These are phyloP conservation scores for Paraglomus brasilianum DNA, from an alignment of 192 early-diverging fungal species.

Conservation along the genomic window DNA sequence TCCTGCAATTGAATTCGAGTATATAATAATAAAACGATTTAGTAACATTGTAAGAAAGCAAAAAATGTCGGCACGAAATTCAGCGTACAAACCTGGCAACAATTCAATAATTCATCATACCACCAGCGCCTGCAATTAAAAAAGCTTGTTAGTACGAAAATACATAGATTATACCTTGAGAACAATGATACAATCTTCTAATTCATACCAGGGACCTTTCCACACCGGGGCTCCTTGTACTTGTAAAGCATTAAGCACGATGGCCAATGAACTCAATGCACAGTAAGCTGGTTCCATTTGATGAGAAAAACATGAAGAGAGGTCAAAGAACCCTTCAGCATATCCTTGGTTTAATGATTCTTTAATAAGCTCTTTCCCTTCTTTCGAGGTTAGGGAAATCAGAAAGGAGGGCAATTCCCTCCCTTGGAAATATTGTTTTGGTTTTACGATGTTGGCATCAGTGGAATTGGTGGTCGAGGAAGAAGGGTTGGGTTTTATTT, in stretches of 20 bases:
- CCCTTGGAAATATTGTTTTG: slow-evolving; percentile 58
- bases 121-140: slow-evolving; percentile 24
- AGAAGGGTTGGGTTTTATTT: not conserved
- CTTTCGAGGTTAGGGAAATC: slow-evolving; percentile 73
- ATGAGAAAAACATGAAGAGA: slow-evolving; percentile 87
- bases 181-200: slow-evolving; percentile 25
- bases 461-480: not conserved
- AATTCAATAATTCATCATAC: slow-evolving; percentile 71
- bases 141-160: not conserved
- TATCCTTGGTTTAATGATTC: slow-evolving; percentile 70
- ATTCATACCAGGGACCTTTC: slow-evolving; percentile 97
- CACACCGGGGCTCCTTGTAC: slow-evolving; percentile 84
- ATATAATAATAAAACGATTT: too few relatives aligned
- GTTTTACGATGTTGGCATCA: slow-evolving; percentile 22
- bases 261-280: slow-evolving; percentile 86
- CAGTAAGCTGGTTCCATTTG: slow-evolving; percentile 90
- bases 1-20: slow-evolving; percentile 18
- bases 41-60: too few relatives aligned
- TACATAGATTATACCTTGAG: not conserved
- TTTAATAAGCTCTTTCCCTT: slow-evolving; percentile 79
- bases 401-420: slow-evolving; percentile 65
- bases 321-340: slow-evolving; percentile 84
- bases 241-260: slow-evolving; percentile 91
- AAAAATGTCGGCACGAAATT: too few relatives aligned
- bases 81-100: slow-evolving; percentile 44